phyloP scores from a whole-genome alignment of 208 protist genomes.

The Zelonia costaricensis region DNA sequence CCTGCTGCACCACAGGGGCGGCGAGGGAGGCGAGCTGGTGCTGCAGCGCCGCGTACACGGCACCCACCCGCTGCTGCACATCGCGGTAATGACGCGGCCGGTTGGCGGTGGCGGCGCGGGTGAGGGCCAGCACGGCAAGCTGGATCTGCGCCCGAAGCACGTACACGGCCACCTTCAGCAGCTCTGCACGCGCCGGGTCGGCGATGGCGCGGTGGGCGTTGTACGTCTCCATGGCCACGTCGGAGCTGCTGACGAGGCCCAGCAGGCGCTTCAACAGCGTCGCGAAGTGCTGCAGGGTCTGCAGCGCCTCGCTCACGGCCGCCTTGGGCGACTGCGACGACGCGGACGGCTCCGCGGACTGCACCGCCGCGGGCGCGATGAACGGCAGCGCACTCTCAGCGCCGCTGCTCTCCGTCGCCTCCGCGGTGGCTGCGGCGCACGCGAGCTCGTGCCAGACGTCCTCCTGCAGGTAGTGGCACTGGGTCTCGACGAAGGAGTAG shows the following conservation, averaged over 20 bases:
- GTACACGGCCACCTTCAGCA: conserved; percentile 75
- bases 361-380: not conserved
- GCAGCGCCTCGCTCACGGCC: conserved; percentile 4
- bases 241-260: conserved; percentile 56
- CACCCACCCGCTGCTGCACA: conserved; percentile 24
- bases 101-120: conserved; percentile 7
- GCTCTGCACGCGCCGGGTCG: conserved; percentile 59
- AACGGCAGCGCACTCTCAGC: conserved; percentile 1
- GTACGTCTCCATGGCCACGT: conserved; percentile 84
- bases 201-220: conserved; percentile 69
- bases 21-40: conserved; percentile 55
- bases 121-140: conserved; percentile 42
- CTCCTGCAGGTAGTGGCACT: conserved; percentile 49
- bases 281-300: conserved; percentile 22
- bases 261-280: conserved; percentile 50
- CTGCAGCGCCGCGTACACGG: conserved; percentile 40
- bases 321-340: conserved; percentile 12
- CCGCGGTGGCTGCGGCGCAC: not conserved
- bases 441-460: conserved; percentile 26
- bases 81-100: conserved; percentile 15
- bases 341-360: not conserved
- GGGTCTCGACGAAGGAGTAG: conserved; percentile 70
- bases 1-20: conserved; percentile 59
- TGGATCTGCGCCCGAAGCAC: conserved; percentile 42
- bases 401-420: not conserved